These are phyloP conservation scores for Wallacemonas sp. DNA, from an alignment of 208 protist genomes.

Conservation along the genomic window DNA sequence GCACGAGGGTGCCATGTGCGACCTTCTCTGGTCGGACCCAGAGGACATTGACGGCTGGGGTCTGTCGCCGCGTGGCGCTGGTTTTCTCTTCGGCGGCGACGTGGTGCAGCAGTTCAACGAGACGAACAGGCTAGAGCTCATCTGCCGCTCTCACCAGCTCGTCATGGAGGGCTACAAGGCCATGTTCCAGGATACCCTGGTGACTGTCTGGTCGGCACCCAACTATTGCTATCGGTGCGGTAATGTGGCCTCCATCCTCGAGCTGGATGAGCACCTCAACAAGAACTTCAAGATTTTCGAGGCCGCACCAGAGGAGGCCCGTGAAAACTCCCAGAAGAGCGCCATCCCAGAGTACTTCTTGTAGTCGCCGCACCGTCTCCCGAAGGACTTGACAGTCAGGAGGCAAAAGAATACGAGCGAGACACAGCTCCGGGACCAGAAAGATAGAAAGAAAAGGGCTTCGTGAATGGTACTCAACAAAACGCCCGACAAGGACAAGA, in stretches of 20 bases:
- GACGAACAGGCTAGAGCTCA: slow-evolving; percentile 94
- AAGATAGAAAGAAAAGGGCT: too few relatives aligned
- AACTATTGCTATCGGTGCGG: slow-evolving; percentile 98
- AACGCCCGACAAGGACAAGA: too few relatives aligned
- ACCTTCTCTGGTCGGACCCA: slow-evolving; percentile 98
- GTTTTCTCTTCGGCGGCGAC: slow-evolving; percentile 99
- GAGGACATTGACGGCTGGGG: slow-evolving; percentile 97
- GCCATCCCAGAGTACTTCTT: slow-evolving; percentile 84
- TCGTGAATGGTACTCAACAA: too few relatives aligned
- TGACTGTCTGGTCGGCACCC: slow-evolving; percentile 97
- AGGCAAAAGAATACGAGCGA: neutral
- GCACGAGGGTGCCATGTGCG: slow-evolving; percentile 99
- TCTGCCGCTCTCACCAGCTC: slow-evolving; percentile 96
- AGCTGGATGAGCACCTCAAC: slow-evolving; percentile 97
- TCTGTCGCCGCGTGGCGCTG: slow-evolving; percentile 97
- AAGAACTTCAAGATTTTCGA: slow-evolving; percentile 99
- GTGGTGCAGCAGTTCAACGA: slow-evolving; percentile 95
- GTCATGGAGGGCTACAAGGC: slow-evolving; percentile 96
- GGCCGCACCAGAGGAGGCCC: slow-evolving; percentile 95
- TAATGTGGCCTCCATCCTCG: slow-evolving; percentile 98
- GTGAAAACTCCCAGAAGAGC: slow-evolving; percentile 65
- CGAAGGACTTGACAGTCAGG: too few relatives aligned
- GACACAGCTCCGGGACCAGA: too few relatives aligned
- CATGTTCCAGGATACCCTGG: slow-evolving; percentile 94
- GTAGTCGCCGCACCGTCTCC: slow-evolving; percentile 20